Evolutionary conservation across 2,329 filamentous ascomycete genomes (phyloP).

Genomic region (Lasiodiplodia theobromae): DNA sequence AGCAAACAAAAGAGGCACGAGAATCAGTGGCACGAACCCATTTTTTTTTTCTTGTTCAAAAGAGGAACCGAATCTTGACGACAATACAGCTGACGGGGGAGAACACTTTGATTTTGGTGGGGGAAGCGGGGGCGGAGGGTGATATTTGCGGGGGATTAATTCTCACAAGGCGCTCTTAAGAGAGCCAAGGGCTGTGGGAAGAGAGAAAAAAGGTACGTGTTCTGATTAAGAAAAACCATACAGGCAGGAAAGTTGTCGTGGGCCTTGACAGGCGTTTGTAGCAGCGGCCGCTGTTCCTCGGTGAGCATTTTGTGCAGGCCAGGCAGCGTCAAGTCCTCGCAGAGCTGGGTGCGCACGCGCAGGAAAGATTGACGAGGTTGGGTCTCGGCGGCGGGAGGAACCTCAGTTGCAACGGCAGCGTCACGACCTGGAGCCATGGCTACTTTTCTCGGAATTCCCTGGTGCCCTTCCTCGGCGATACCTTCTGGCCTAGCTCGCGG

Average conservation of each 20-base stretch:
- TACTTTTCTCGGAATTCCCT: neutral
- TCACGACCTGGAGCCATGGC: slow-evolving; percentile 6
- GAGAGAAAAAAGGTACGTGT: neutral
- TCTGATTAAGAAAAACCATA: neutral
- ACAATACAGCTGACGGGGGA: neutral
- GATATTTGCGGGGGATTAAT: neutral
- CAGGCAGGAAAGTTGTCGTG: neutral
- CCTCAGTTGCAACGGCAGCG: neutral
- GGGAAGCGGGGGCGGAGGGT: neutral
- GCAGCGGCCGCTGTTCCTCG: slow-evolving; percentile 24
- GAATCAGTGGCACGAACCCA: neutral
- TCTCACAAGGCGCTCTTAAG: neutral
- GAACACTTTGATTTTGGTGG: neutral
- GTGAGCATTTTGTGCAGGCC: slow-evolving; percentile 16
- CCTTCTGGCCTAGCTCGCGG: slow-evolving; percentile 7
- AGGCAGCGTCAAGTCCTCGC: slow-evolving; percentile 17
- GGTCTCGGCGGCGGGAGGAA: neutral
- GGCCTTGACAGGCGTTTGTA: neutral
- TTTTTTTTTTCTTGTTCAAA: neutral
- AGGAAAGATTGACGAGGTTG: slow-evolving; percentile 1
- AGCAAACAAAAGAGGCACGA: neutral
- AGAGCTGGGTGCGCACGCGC: slow-evolving; percentile 16
- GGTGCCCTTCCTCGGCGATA: neutral
- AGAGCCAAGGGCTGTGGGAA: neutral
- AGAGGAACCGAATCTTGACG: neutral